Conservation (phyloP, 2,329 filamentous ascomycete genomes). For the Lachnellula hyalina region DNA sequence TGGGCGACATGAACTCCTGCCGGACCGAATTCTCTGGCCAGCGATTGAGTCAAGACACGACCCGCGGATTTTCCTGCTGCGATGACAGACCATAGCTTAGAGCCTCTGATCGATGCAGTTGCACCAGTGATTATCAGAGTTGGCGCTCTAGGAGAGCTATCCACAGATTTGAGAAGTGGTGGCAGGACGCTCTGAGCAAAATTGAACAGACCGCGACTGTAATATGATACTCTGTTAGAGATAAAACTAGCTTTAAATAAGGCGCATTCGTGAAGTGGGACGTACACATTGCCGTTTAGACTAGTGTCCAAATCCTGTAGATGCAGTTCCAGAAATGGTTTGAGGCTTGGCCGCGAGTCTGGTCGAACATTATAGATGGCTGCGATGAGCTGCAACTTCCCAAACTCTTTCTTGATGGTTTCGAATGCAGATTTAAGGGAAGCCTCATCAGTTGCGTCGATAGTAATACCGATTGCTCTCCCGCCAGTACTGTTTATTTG, state of each 20-base stretch:
- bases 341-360: conserved; percentile 39
- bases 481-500: conserved; percentile 64
- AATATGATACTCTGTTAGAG: conserved; percentile 2
- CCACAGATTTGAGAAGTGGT: conserved; percentile 56
- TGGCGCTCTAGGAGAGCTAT: conserved; percentile 54
- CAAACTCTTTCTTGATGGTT: conserved; percentile 47
- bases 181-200: conserved; percentile 69
- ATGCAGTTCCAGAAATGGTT: conserved; percentile 50
- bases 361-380: conserved; percentile 60
- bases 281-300: conserved; percentile 28
- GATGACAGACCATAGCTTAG: conserved; percentile 62
- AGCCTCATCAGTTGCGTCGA: conserved; percentile 51
- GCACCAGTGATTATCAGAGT: conserved; percentile 80
- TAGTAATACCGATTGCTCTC: conserved; percentile 61
- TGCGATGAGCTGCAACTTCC: conserved; percentile 46
- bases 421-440: conserved; percentile 53
- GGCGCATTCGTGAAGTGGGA: neutral
- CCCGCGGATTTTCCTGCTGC: conserved; percentile 73
- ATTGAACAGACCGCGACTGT: conserved; percentile 59
- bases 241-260: neutral
- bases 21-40: conserved; percentile 76
- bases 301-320: conserved; percentile 41
- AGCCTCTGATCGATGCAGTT: conserved; percentile 70
- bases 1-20: conserved; percentile 77
- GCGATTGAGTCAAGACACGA: conserved; percentile 67